Evolutionary conservation across 768 basidiomycete genomes (phyloP), one percentile per base, ranked within the genome.

Genomic region (Roridomyces roridus): DNA sequence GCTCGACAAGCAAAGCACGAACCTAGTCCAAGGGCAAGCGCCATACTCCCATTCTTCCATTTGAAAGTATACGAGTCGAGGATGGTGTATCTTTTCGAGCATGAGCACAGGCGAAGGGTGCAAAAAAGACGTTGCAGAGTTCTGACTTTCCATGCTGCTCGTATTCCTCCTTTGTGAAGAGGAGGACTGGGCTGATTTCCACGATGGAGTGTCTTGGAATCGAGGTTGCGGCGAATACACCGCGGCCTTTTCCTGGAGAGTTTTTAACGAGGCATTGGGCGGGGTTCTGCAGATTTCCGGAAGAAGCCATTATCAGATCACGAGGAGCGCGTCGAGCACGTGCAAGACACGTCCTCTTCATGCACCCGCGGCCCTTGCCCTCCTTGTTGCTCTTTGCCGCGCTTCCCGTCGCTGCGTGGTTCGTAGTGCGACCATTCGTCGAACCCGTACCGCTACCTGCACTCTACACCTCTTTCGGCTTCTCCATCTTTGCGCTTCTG

Each of bases 171-270:
- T 80, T 79, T 5, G 76, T 69, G 65, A 96, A 84, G 11, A 96
- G 75, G n/a, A 96, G 74, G 18, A 93, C 91, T 2, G 96, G 95
- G 59, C 89, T 90, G 63, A 87, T 83, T 70, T 97, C 96, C 57
- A 98, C 68, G n/a, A 89, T 63, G 0, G 88, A 88, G 12, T 83
- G 78, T 11, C 80, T 72, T 18, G 86, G 78, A 57, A 94, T 86
- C 28, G 60, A 61, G 17, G 73, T 73, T 8, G 81, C 75, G 20
- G 91, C 85, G 24, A 61, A 54, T 12, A 60, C 48, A 37, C 61
- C 55, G 21, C 61, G 42, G 12, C 47, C 49, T 35, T 26, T 51
- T 50, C 60, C 62, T 43, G 36, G 60, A 41, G 60, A 56, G 52
- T 35, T 54, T 58, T 51, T 45, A 35, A 43, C 40, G 29, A 53